Percentiles rank a stretch among this genome's conserved stretches.
Conservation (phyloP, 768 basidiomycete genomes). For the Suillus clintonianus region DNA sequence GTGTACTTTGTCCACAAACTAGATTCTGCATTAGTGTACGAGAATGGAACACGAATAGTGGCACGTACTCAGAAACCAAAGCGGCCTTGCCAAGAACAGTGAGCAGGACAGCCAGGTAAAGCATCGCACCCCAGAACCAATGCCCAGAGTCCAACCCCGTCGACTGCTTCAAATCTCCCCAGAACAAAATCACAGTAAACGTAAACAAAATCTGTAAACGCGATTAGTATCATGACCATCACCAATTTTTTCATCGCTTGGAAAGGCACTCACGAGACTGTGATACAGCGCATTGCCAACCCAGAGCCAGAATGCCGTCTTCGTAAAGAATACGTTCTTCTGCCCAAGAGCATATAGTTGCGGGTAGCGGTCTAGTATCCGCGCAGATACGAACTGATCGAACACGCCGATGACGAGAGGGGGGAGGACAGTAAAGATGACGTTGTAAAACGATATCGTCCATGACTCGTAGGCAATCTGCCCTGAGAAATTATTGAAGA, state of each 20-base stretch:
- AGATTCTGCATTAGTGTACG: constrained; percentile 4
- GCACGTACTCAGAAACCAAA: constrained; percentile 89
- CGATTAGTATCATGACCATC: background rate
- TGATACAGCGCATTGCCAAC: constrained; percentile 87
- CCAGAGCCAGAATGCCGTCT: constrained; percentile 92
- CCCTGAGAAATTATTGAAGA: constrained; percentile 99
- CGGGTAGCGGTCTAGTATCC: constrained; percentile 95
- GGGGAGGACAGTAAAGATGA: constrained; percentile 93
- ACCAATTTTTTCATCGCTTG: background rate
- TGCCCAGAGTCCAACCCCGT: constrained; percentile 86
- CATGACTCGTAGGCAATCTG: constrained; percentile 99
- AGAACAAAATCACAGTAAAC: constrained; percentile 88
- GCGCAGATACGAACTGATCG: constrained; percentile 97
- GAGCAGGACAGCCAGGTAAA: constrained; percentile 91
- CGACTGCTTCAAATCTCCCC: constrained; percentile 85
- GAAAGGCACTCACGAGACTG: constrained; percentile 61
- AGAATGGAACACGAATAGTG: background rate
- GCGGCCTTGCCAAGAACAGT: constrained; percentile 98
- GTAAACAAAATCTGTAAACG: constrained; percentile 72
- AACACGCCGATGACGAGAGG: constrained; percentile 98
- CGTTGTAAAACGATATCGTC: constrained; percentile 97
- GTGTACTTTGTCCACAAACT: constrained; percentile 99
- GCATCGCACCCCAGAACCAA: constrained; percentile 98
- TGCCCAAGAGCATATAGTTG: constrained; percentile 95
- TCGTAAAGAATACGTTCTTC: constrained; percentile 90